A percentile compares a stretch with the other conserved stretches of the same genome.
Conservation (phyloP, 192 early-diverging fungal species). For the Phycomyces nitens region DNA sequence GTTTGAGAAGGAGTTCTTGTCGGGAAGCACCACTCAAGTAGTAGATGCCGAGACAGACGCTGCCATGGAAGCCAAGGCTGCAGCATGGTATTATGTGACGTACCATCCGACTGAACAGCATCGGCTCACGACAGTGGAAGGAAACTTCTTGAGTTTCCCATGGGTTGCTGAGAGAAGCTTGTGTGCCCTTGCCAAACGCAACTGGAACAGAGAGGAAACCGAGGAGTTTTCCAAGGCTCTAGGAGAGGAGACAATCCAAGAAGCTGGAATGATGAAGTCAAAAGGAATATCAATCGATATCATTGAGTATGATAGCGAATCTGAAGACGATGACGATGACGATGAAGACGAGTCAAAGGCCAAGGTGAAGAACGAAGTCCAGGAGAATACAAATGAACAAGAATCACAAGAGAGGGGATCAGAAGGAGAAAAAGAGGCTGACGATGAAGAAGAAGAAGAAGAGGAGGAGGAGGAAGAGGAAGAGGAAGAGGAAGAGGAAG, state of each 20-base stretch:
- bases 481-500: background rate
- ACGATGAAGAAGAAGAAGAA: background rate
- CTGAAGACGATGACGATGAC: slow-evolving; percentile 6
- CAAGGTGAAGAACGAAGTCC: background rate
- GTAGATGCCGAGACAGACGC: slow-evolving; percentile 11
- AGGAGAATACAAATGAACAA: background rate
- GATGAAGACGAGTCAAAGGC: slow-evolving; percentile 2
- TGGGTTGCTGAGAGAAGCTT: slow-evolving; percentile 46
- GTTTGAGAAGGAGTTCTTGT: slow-evolving; percentile 46
- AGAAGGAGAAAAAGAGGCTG: background rate
- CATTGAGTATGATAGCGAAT: background rate
- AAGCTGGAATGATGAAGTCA: background rate
- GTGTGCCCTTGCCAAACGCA: slow-evolving; percentile 38
- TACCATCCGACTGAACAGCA: slow-evolving; percentile 47
- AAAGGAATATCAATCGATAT: background rate
- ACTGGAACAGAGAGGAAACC: background rate
- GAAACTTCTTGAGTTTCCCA: slow-evolving; percentile 42
- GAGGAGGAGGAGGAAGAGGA: background rate
- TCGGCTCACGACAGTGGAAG: slow-evolving; percentile 29
- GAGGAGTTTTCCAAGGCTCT: background rate
- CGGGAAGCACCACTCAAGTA: slow-evolving; percentile 16
- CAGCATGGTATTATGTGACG: slow-evolving; percentile 71
- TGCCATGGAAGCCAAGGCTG: slow-evolving; percentile 46
- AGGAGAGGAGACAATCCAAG: background rate
- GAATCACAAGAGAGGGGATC: background rate